Evolutionary conservation across 164 flowering plant genomes (phyloP), one percentile per base, ranked within the genome.

Genomic region (Paratinospora sagittata): DNA sequence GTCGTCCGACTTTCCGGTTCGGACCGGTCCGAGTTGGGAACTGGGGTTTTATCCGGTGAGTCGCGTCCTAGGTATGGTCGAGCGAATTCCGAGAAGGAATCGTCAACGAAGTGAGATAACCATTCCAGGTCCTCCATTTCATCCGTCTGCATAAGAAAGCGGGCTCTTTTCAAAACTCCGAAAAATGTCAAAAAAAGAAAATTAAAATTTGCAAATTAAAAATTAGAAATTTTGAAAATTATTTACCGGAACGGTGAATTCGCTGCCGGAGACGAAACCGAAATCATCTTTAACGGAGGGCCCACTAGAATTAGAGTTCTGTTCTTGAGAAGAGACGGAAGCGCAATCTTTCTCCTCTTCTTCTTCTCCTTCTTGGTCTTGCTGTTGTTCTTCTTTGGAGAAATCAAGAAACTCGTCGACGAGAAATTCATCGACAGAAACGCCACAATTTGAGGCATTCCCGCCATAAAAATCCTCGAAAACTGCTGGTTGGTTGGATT

Each of bases 51-150:
- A 16, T 45, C 33, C 58, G 36, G 6, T 6, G 52, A 19, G 37
- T 65, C 66, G 68, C 33, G 62, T 52, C 66, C 69, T 72, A 27
- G 43, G 49, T 37, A 33, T 45, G 1, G 72, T 62, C 81, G 70
- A 3, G 90, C 79, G 17, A 82, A 62, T 24, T 78, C 88, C 12
- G 88, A 68, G 37, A 78, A 66, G n/a, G 90, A 83, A 82, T 92
- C 97, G 68, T 92, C 94, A 30, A 89, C 92, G 67, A 90, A 85
- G 64, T 78, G 86, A 26, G 97, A 92, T 49, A 89, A 77, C 90
- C 92, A 86, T 79, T 90, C 97, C 5, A 92, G 80, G 71, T 82
- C 79, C 65, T 78, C 90, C 68, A 85, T 24, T 17, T 92, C 97
- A 37, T 89, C 96, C 26, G 68, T 77, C 97, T 92, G 81, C 24